A percentile compares a stretch with the other conserved stretches of the same genome.
Conservation (phyloP, 192 early-diverging fungal genomes). For the Coemansia sp. region DNA sequence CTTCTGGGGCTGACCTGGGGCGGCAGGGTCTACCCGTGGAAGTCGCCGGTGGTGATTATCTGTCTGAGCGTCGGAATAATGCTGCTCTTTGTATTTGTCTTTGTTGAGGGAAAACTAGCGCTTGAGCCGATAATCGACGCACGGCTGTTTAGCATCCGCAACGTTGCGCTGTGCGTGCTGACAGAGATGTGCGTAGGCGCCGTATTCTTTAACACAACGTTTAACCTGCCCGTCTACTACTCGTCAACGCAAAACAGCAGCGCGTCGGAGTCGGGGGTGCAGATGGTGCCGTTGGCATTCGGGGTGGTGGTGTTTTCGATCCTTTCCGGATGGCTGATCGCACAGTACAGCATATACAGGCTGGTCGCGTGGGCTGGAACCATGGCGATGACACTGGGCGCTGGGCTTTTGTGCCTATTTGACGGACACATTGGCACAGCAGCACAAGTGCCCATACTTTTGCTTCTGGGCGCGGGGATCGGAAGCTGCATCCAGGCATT, state of each 20-base stretch:
- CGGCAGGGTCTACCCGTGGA: constrained; percentile 72
- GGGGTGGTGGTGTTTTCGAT: constrained; percentile 45
- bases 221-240: constrained; percentile 56
- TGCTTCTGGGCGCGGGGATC: constrained; percentile 51
- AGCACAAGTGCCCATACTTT: constrained; percentile 42
- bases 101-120: constrained; percentile 70
- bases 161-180: constrained; percentile 50
- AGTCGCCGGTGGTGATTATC: constrained; percentile 57
- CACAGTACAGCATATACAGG: constrained; percentile 43
- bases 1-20: constrained; percentile 77
- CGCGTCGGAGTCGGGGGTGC: constrained; percentile 48
- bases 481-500: constrained; percentile 53
- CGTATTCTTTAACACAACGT: constrained; percentile 52
- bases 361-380: constrained; percentile 40
- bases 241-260: constrained; percentile 51
- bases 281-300: constrained; percentile 47
- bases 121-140: constrained; percentile 79
- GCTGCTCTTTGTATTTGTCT: constrained; percentile 61
- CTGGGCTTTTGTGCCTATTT: constrained; percentile 43
- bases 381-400: constrained; percentile 45
- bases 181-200: constrained; percentile 52
- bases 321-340: constrained; percentile 49
- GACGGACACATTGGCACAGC: constrained; percentile 38
- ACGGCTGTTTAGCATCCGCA: constrained; percentile 65
- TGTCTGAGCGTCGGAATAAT: constrained; percentile 62